A percentile compares a stretch with the other conserved stretches of the same genome.
phyloP scores from a whole-genome alignment of 352 stramenopile genomes.

The Thalassiosira exigua region DNA sequence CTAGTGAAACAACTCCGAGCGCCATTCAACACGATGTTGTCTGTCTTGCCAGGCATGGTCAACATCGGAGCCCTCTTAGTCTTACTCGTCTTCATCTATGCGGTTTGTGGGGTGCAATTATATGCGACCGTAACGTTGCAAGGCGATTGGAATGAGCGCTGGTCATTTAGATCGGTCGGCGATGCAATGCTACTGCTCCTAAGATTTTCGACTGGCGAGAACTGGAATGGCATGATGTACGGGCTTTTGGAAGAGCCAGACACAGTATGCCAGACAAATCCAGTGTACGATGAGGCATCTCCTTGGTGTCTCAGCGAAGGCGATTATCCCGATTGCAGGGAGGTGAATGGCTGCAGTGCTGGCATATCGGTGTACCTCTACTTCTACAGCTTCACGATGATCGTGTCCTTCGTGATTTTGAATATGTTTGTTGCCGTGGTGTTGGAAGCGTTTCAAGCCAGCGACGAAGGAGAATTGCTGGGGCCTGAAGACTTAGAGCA shows the following conservation, averaged over 20 bases:
- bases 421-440: slow-evolving; percentile 95
- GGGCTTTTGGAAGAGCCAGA: slow-evolving; percentile 73
- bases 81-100: slow-evolving; percentile 93
- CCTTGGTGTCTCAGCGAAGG: slow-evolving; percentile 79
- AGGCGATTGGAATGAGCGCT: slow-evolving; percentile 85
- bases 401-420: slow-evolving; percentile 93
- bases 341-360: slow-evolving; percentile 81
- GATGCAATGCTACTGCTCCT: slow-evolving; percentile 91
- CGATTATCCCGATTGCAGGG: slow-evolving; percentile 76
- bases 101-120: slow-evolving; percentile 91
- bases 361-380: slow-evolving; percentile 43
- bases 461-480: slow-evolving; percentile 89
- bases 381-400: slow-evolving; percentile 88
- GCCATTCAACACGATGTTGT: slow-evolving; percentile 91
- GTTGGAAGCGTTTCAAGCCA: slow-evolving; percentile 91
- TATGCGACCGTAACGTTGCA: slow-evolving; percentile 89
- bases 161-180: slow-evolving; percentile 92
- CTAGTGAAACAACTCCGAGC: slow-evolving; percentile 88
- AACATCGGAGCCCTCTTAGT: slow-evolving; percentile 91
- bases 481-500: slow-evolving; percentile 89
- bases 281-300: slow-evolving; percentile 45
- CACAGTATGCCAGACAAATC: slow-evolving; percentile 43
- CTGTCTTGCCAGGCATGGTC: slow-evolving; percentile 85
- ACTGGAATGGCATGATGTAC: slow-evolving; percentile 94
- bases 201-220: slow-evolving; percentile 91